These are phyloP conservation scores for Xylaria sp. DNA, from an alignment of 2,329 filamentous ascomycete genomes.

Conservation along the genomic window DNA sequence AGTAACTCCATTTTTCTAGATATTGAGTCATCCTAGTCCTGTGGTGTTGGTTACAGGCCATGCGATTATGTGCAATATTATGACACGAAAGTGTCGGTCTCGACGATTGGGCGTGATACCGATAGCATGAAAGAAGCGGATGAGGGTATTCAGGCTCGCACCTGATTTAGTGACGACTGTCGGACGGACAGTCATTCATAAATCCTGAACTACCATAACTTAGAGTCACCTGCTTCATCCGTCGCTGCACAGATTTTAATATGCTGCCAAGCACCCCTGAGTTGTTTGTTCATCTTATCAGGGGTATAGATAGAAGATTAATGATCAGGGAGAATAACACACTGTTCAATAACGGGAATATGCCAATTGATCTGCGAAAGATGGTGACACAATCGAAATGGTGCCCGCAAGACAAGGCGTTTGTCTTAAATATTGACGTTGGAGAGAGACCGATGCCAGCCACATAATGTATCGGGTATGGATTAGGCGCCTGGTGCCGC, in stretches of 20 bases:
- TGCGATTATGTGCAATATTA: not conserved
- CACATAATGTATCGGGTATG: constrained; percentile 41
- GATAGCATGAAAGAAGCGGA: not conserved
- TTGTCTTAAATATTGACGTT: constrained; percentile 30
- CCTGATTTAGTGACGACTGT: not conserved
- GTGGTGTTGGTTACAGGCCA: constrained; percentile 6
- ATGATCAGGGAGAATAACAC: not conserved
- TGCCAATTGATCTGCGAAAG: constrained; percentile 29
- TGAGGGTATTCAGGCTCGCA: not conserved
- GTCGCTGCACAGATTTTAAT: not conserved
- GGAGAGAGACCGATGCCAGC: constrained; percentile 38
- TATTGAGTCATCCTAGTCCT: not conserved
- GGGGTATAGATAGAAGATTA: not conserved
- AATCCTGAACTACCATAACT: not conserved
- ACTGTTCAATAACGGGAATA: constrained; percentile 28
- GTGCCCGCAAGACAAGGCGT: constrained; percentile 32
- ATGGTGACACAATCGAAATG: constrained; percentile 32
- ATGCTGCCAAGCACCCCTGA: not conserved
- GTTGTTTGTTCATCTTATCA: constrained; percentile 8
- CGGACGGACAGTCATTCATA: constrained; percentile 1
- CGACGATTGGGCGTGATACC: not conserved
- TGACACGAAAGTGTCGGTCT: constrained; percentile 14
- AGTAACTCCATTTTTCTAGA: too few relatives aligned
- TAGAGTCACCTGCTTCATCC: not conserved
- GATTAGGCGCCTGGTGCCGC: not conserved